Evolutionary conservation across 768 basidiomycete genomes (phyloP), one percentile per base, ranked within the genome.

Genomic region (Tulasnella sp.): DNA sequence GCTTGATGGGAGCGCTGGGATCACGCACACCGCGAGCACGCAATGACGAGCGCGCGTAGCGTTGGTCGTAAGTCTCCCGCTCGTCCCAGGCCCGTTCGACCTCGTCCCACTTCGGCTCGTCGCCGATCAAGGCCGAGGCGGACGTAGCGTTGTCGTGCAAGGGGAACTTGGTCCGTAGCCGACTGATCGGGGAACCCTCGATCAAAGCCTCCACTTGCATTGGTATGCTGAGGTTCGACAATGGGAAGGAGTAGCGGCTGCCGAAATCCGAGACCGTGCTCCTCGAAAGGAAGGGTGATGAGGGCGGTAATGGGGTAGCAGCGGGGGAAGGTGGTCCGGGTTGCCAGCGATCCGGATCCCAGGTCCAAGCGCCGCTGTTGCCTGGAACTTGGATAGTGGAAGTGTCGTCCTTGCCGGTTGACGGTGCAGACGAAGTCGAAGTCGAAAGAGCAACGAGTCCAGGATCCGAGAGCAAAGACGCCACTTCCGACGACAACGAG

Each of bases 191-290:
- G 75, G 94, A 96, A 31, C 97, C 97, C 86, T 99, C 97, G 37
- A 98, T 92, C 31, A 99, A 89, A 12, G 96, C 96, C 85, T 99
- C 97, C 37, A 98, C 90, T 83, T 93, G 93, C 82, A 97, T 89
- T 44, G 85, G 85, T 20, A 90, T 87, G 0, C 90, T 91, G 82
- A 97, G 86, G 77, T 92, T 91, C 40, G 89, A 87, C 2, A 92
- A 79, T 0, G 96, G 95, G 0, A 91, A 91, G 8, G 88, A 86
- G 85, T 98, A 99, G 42, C 91, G 89, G 58, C 89, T 89, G 54
- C 93, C 92, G 86, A 97, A 99, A 12, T 90, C 93, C 14, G 94
- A 92, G 41, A 99, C 97, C 78, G 91, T 95, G 34, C 72, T 74
- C 48, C 72, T 18, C 42, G 96, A 97, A 84, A 90, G 91, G 8